phyloP scores from a whole-genome alignment of 305 asterid genomes.

The Fraxinus floribunda region DNA sequence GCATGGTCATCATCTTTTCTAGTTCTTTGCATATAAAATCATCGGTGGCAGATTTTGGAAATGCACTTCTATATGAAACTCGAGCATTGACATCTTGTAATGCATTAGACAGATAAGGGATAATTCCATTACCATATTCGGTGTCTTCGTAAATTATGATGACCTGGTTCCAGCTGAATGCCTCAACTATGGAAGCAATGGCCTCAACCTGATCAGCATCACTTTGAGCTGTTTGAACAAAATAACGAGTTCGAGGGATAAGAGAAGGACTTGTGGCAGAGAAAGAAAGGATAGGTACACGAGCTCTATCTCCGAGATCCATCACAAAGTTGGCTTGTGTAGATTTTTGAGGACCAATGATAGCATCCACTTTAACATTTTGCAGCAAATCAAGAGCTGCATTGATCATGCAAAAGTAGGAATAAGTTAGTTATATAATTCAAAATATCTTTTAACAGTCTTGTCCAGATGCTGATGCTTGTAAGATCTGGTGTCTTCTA shows the following conservation, averaged over 20 bases:
- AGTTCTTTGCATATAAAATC: conserved; percentile 23
- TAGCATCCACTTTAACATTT: conserved; percentile 37
- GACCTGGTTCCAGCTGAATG: conserved; percentile 30
- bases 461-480: not conserved
- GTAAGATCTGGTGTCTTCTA: not conserved
- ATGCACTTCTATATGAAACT: conserved; percentile 25
- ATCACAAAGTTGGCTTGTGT: not conserved
- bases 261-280: conserved; percentile 50
- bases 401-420: not conserved
- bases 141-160: conserved; percentile 36
- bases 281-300: conserved; percentile 40
- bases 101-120: conserved; percentile 27
- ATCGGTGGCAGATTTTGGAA: conserved; percentile 27
- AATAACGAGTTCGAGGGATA: conserved; percentile 26
- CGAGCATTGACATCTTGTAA: conserved; percentile 33
- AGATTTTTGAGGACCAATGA: conserved; percentile 21
- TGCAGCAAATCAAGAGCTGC: conserved; percentile 37
- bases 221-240: conserved; percentile 40
- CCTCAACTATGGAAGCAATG: conserved; percentile 33
- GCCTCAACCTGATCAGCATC: conserved; percentile 38
- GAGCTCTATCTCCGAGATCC: conserved; percentile 41
- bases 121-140: conserved; percentile 28
- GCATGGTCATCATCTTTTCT: conserved; percentile 32
- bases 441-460: not conserved
- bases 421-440: not conserved